phyloP scores from a whole-genome alignment of 345 rosid genomes.

The Pelargonium nanum region DNA sequence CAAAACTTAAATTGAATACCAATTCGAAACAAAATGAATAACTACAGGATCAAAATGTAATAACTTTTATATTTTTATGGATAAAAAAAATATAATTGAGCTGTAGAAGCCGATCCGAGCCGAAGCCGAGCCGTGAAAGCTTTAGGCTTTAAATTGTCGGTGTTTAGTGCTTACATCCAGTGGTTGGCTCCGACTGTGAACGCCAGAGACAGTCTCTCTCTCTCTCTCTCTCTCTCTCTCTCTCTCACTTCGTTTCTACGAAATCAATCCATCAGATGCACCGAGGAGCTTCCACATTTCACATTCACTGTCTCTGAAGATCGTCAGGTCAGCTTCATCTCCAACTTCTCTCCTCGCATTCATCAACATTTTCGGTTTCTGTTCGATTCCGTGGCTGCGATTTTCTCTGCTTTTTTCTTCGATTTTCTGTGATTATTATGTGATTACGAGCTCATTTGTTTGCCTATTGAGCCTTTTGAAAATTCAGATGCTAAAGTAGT shows the following conservation, averaged over 20 bases:
- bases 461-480: no score
- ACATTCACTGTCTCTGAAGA: background rate
- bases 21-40: no score
- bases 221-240: background rate
- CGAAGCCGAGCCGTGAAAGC: background rate
- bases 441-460: no score
- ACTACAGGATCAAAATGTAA: no score
- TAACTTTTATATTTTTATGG: no score
- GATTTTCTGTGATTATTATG: no score
- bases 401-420: no score
- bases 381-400: background rate
- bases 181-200: background rate
- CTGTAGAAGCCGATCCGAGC: background rate
- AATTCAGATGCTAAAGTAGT: no score
- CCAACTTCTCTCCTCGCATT: background rate
- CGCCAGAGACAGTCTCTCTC: background rate
- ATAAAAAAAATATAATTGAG: background rate
- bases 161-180: background rate
- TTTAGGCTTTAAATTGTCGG: background rate
- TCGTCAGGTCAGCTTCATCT: slow-evolving; percentile 1
- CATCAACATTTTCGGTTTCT: background rate
- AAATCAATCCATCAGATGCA: slow-evolving; percentile 4
- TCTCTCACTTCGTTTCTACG: slow-evolving; percentile 13
- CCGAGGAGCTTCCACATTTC: background rate
- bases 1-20: no score